phyloP scores from a whole-genome alignment of 2,329 filamentous ascomycete species.

The Aspergillus latus region DNA sequence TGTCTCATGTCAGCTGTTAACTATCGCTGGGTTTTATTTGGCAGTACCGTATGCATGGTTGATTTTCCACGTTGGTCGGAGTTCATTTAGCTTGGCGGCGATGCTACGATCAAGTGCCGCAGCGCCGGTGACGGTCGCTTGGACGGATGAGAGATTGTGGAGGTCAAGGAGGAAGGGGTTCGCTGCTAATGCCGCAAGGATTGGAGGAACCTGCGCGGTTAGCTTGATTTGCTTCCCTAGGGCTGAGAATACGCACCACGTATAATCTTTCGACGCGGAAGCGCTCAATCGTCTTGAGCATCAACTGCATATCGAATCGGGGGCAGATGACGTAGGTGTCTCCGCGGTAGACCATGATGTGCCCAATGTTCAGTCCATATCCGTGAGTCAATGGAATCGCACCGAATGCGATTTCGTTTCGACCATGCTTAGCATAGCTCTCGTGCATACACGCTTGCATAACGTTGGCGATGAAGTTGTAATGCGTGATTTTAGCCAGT shows the following conservation, averaged over 20 bases:
- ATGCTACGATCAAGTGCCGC: constrained; percentile 4
- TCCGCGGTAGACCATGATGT: constrained; percentile 6
- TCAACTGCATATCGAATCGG: constrained; percentile 12
- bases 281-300: constrained; percentile 2
- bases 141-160: constrained; percentile 8
- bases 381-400: constrained; percentile 7
- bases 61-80: constrained; percentile 5
- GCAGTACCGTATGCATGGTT: constrained; percentile 6
- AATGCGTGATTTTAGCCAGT: constrained; percentile 13
- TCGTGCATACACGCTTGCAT: constrained; percentile 33
- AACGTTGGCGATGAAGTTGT: constrained; percentile 14
- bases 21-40: not conserved
- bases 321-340: constrained; percentile 7
- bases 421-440: constrained; percentile 4
- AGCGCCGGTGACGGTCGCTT: constrained; percentile 8
- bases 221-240: not conserved
- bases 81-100: not conserved
- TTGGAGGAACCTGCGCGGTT: constrained; percentile 7
- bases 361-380: constrained; percentile 4
- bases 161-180: constrained; percentile 10
- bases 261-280: constrained; percentile 11
- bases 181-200: constrained; percentile 8
- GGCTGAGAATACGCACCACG: not conserved
- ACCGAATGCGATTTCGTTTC: constrained; percentile 6
- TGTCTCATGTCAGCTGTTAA: not conserved